Evolutionary conservation across 441 rosid species (phyloP), one percentile per base, ranked within the genome.

Genomic region (Breynia disticha): DNA sequence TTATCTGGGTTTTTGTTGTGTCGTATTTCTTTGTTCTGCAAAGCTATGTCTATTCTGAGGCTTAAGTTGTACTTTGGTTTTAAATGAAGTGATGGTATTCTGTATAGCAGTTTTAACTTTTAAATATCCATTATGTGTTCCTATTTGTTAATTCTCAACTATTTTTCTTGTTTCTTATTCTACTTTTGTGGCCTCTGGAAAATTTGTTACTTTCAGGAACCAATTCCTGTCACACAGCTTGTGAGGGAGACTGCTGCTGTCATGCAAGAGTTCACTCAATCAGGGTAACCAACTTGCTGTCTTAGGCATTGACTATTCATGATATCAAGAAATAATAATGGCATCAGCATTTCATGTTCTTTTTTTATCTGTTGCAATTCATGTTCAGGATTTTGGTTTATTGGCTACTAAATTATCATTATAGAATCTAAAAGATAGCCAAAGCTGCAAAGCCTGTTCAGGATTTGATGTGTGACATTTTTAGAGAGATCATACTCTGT

Each of bases 241-340:
- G 98, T 91, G 41, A 82, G 96, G 81, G 98, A 91, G 72, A 91
- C 87, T 42, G 96, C 98, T 42, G 88, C 96, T 67, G 96, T 91
- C 45, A 91, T 91, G 96, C 98, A 91, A 68, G 98, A 91, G 79
- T 91, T 91, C 71, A 91, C 98, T 57, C 96, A 87, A 53, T 91
- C 98, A 12, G 98, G 98, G 98, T 91, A 76, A 78, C 49, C 50
- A 45, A 47, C 44, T 9, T 41, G 3, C 13, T 41, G 10, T 11
- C 15, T 41, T 41, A 4, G n/a, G n/a, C n/a, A n/a, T n/a, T n/a
- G n/a, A n/a, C n/a, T n/a, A n/a, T n/a, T n/a, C n/a, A n/a, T n/a
- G n/a, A n/a, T n/a, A n/a, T n/a, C n/a, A n/a, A n/a, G n/a, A n/a
- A n/a, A n/a, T n/a, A n/a, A n/a, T n/a, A n/a, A n/a, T n/a, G n/a